Base-by-base conservation (phyloP, 805 yeast species). In the Peterozyma toletana region DNA sequence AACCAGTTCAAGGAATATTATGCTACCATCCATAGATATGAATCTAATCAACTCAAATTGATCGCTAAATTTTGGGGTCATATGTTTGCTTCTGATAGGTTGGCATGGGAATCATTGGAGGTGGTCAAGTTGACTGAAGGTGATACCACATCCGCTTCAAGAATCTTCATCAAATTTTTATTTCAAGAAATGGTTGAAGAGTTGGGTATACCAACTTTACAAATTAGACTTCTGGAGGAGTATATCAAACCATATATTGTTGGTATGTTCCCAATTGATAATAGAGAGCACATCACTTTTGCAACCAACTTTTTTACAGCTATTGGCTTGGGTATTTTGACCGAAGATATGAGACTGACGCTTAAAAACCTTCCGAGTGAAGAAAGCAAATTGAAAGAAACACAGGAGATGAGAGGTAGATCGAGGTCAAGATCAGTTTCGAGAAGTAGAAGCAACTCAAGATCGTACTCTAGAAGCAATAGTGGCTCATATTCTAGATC, bases 291-390 rank as follows among this genome's bases (percentile, higher is more conserved):
- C 50, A 64, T 83, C 11, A 68, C 91, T 47, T 91, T 90, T 58
- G 74, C 95, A 2, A 88, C 89, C 57, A 91, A 91, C 57, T 91
- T 73, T 58, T 91, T 91, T 61, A 91, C 97, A 0, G 96, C 97
- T 1, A 88, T 91, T 48, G 95, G 95, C 0, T 59, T 91, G 40
- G 97, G 97, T 38, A 71, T 74, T 2, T 58, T 91, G 45, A 90
- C 98, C 0, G 96, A 87, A 34, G 75, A 67, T 1, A 84, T 90
- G 95, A 75, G 98, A 63, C 72, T 67, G 4, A 41, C 37, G 2
- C 48, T 60, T 18, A 43, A 53, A 37, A 44, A 46, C 13, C 35
- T 59, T 21, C 59, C 62, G 18, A 43, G 53, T 3, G 55, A 53
- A 13, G 49, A 49, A 11, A 55, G 51, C 35, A 49, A 44, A 35